Conservation (phyloP, 163 green algal species). For the Scenedesmus sp. region DNA sequence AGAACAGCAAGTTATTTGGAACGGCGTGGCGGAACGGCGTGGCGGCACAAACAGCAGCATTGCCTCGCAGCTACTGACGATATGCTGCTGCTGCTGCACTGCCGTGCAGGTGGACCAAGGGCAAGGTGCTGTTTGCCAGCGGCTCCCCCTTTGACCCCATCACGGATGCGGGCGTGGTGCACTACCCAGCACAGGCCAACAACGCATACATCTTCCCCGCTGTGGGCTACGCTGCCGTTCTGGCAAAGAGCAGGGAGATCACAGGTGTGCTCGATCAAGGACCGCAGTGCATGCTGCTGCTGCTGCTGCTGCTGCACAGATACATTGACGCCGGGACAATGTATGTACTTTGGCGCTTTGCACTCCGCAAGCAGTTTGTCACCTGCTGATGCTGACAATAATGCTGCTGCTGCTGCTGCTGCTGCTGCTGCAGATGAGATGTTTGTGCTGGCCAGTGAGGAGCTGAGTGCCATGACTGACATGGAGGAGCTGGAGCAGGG, state of each 20-base stretch:
- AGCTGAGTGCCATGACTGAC: conserved; percentile 71
- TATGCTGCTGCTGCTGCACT: background rate
- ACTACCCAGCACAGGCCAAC: conserved; percentile 83
- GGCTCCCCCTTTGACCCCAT: conserved; percentile 85
- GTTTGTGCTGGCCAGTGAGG: conserved; percentile 82
- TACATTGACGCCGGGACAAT: too few relatives aligned
- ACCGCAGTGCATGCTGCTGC: background rate
- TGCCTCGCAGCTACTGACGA: background rate
- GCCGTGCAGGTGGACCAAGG: conserved; percentile 71
- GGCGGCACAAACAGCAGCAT: background rate
- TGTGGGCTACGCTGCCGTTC: conserved; percentile 59
- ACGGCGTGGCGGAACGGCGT: too few relatives aligned
- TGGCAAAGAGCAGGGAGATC: conserved; percentile 56
- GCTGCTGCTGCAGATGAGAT: conserved; percentile 65
- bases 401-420: background rate
- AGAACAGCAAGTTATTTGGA: too few relatives aligned
- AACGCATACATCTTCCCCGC: conserved; percentile 88
- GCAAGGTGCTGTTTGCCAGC: conserved; percentile 89
- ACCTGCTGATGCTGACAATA: background rate
- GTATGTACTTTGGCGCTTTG: too few relatives aligned
- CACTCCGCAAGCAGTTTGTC: too few relatives aligned
- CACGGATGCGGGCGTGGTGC: conserved; percentile 35
- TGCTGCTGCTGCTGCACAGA: too few relatives aligned
- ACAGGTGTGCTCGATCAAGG: conserved; percentile 38
- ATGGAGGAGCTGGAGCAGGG: conserved; percentile 67